Base-by-base conservation (phyloP, 352 stramenopile species). In the Phytopythium litorale region DNA sequence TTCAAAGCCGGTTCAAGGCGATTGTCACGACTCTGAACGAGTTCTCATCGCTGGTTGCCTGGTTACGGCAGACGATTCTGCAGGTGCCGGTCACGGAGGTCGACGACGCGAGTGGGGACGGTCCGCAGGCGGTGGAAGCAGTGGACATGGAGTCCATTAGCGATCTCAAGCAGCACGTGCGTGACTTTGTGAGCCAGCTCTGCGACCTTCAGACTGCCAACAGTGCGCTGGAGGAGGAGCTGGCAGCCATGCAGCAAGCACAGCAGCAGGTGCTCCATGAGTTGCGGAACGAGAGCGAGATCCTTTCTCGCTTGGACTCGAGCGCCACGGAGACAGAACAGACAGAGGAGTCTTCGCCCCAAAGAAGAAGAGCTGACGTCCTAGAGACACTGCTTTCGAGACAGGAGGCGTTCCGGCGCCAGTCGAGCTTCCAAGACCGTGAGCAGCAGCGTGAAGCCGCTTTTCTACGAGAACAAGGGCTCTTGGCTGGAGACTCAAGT, bases 131-230 rank as follows among this genome's bases (percentile, higher is more conserved):
- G 42, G 12, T 49, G 16, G 33, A 49, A 18, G 1, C 7, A 15
- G 1, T 48, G 3, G 53, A 58, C 7, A 32, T 45, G 53, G 9
- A n/a, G n/a, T 61, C 59, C 0, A 56, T 70, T 2, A 45, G 65
- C 6, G 67, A 77, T 35, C 62, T 88, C 13, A 70, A 65, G 21
- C 62, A 71, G 19, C 58, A 68, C 3, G 42, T 82, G 15, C 43
- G 43, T 4, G 45, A 54, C 4, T 25, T 73, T 46, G 33, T 89
- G 30, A 58, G 33, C 6, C 69, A 78, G 53, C 32, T 87, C 0
- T 73, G 76, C 28, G 45, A 56, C 8, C 58, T 79, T 19, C 67
- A 65, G 43, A 46, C 18, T 4, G 54, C 62, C 15, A 76, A 72
- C 19, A 37, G 57, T 3, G 54, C 18, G 19, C 50, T 81, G 18